These are phyloP conservation scores for Volvox carteri DNA, from an alignment of 163 green algal species.

Conservation along the genomic window DNA sequence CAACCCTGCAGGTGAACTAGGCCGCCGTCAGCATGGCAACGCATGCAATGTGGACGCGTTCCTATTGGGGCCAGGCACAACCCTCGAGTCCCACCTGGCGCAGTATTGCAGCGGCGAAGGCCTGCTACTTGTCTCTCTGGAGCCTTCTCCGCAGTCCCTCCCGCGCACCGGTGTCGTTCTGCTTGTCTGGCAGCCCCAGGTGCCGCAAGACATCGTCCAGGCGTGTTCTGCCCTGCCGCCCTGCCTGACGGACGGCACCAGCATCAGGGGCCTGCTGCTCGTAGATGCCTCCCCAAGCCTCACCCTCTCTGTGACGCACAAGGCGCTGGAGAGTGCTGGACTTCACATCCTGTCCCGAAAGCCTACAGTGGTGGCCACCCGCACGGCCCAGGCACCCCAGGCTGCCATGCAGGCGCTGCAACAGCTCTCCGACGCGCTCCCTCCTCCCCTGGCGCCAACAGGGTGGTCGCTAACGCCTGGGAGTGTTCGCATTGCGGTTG, in stretches of 20 bases:
- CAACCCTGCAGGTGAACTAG: neutral
- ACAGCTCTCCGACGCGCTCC: constrained; percentile 30
- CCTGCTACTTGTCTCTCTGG: constrained; percentile 33
- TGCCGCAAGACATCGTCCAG: constrained; percentile 28
- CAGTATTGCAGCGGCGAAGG: constrained; percentile 7
- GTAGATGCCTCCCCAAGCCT: constrained; percentile 46
- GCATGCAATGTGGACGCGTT: constrained; percentile 32
- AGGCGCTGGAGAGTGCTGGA: constrained; percentile 32
- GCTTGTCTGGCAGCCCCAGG: constrained; percentile 48
- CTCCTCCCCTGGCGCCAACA: neutral
- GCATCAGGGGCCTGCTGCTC: constrained; percentile 20
- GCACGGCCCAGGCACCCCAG: neutral
- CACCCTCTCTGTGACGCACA: constrained; percentile 42
- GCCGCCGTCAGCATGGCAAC: neutral
- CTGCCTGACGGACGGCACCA: neutral
- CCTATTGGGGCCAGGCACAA: constrained; percentile 11
- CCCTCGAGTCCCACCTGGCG: constrained; percentile 21
- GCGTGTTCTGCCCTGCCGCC: neutral
- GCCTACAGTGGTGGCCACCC: constrained; percentile 18
- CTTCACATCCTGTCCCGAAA: neutral
- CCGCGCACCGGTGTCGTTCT: constrained; percentile 28
- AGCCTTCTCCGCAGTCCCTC: neutral
- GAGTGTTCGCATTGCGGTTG: constrained; percentile 45
- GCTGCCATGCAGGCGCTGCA: neutral
- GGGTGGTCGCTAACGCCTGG: neutral